Percentiles rank a stretch among this genome's conserved stretches.
Conservation (phyloP, 768 basidiomycete genomes). For the Rhizopogon salebrosus region DNA sequence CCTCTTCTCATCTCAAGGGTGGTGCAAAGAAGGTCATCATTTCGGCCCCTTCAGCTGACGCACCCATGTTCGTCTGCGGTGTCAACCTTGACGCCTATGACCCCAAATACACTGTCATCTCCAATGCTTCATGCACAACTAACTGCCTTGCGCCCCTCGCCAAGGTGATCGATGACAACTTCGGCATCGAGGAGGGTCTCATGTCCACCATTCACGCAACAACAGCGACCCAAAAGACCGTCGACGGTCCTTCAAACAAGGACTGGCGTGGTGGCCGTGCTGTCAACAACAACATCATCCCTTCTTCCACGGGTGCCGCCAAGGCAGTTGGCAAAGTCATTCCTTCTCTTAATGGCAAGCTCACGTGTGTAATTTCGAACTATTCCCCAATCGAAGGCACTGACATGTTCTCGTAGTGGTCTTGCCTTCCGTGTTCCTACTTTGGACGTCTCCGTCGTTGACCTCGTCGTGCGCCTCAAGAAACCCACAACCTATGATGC, state of each 20-base stretch:
- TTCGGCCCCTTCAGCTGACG: constrained; percentile 96
- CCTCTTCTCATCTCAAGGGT: constrained; percentile 89
- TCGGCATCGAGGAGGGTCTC: constrained; percentile 92
- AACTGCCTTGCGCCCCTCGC: constrained; percentile 99
- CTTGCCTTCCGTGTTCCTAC: constrained; percentile 98
- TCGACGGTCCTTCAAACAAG: constrained; percentile 91
- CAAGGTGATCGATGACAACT: constrained; percentile 97
- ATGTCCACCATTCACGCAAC: constrained; percentile 99
- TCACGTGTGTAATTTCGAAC: constrained; percentile 67
- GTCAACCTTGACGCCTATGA: constrained; percentile 95
- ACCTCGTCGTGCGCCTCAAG: constrained; percentile 90
- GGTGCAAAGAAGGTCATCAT: constrained; percentile 99
- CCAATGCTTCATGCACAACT: constrained; percentile 99
- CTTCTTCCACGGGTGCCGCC: constrained; percentile 97
- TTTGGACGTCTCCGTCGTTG: constrained; percentile 95
- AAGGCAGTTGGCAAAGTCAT: constrained; percentile 99
- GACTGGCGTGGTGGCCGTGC: constrained; percentile 98
- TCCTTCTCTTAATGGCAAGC: constrained; percentile 92
- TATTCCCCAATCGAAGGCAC: neutral
- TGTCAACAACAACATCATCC: constrained; percentile 98
- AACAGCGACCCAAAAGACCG: constrained; percentile 93
- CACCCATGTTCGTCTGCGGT: constrained; percentile 91
- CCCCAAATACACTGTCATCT: constrained; percentile 86
- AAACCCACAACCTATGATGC: constrained; percentile 82
- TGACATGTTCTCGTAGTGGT: constrained; percentile 45